Evolutionary conservation across 139 green algal genomes (phyloP).

Genomic region (Coelastrella sp.): DNA sequence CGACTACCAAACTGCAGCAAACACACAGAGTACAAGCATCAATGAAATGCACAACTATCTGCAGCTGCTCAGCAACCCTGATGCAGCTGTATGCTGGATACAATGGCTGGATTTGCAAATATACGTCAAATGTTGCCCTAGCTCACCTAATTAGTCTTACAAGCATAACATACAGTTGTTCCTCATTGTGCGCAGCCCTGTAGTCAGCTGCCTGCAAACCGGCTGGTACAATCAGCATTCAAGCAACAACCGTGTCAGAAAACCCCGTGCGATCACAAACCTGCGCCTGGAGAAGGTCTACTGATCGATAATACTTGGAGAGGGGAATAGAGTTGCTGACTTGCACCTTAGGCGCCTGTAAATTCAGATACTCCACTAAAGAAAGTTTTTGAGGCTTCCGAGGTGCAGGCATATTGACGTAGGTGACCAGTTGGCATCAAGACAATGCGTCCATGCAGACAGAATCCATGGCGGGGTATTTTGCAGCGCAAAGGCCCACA

Average conservation of each 20-base stretch:
- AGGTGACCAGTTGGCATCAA: not conserved
- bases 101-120: too few relatives aligned
- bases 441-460: constrained; percentile 5
- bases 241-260: constrained; percentile 1
- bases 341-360: constrained; percentile 42
- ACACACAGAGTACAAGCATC: not conserved
- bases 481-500: not conserved
- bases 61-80: not conserved
- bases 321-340: constrained; percentile 71
- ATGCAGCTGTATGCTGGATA: too few relatives aligned
- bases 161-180: constrained; percentile 88
- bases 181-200: constrained; percentile 62
- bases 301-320: constrained; percentile 70
- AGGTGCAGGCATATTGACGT: constrained; percentile 4
- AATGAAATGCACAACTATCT: not conserved
- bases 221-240: not conserved
- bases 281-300: constrained; percentile 70
- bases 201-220: constrained; percentile 61
- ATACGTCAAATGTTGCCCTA: too few relatives aligned
- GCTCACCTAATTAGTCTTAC: constrained; percentile 78
- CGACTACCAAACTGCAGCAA: constrained; percentile 75
- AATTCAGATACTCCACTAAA: constrained; percentile 62
- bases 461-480: not conserved
- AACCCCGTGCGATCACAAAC: constrained; percentile 39
- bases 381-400: not conserved